Percentiles rank a stretch among this genome's conserved stretches.
Evolutionary conservation across 2,329 filamentous ascomycete genomes (phyloP).

Genomic region (Ophiostoma pallidulum): DNA sequence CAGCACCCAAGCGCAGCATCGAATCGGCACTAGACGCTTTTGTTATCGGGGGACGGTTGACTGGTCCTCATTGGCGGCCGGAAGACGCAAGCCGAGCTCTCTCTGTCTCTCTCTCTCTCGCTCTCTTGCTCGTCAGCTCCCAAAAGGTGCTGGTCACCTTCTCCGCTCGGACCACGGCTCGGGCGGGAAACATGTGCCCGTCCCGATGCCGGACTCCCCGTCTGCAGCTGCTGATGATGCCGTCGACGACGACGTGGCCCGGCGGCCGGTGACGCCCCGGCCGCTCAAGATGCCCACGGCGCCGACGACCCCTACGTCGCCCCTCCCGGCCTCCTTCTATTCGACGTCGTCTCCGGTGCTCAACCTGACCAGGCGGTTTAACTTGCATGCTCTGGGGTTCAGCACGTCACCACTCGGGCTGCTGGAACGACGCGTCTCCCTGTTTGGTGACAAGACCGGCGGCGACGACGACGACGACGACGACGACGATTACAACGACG

Average conservation of each 20-base stretch:
- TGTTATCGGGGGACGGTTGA: too few species aligned
- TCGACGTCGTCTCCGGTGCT: slow-evolving; percentile 5
- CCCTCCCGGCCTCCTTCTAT: slow-evolving; percentile 6
- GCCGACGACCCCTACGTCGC: slow-evolving; percentile 15
- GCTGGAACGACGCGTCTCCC: slow-evolving; percentile 23
- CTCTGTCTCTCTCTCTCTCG: too few species aligned
- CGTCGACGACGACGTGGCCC: background rate
- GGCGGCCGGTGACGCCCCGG: background rate
- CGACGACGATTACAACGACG: background rate
- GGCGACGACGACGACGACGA: background rate
- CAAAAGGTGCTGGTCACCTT: too few species aligned
- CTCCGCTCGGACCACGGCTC: too few species aligned
- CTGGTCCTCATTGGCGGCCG: too few species aligned
- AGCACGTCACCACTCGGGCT: slow-evolving; percentile 23
- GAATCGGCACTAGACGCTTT: slow-evolving; percentile 5
- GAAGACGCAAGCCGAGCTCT: background rate
- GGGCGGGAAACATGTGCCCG: slow-evolving; percentile 1
- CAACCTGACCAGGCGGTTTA: slow-evolving; percentile 20
- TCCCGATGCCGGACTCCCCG: slow-evolving; percentile 12
- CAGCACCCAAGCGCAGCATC: background rate
- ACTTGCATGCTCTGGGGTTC: slow-evolving; percentile 23
- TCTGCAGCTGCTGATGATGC: slow-evolving; percentile 2
- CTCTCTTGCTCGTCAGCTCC: too few species aligned
- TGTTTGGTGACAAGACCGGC: slow-evolving; percentile 11
- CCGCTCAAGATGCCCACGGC: slow-evolving; percentile 11